Percentiles rank a stretch among this genome's conserved stretches.
Conservation (phyloP, 345 rosid genomes). For the Eucalyptus sideroxylon region DNA sequence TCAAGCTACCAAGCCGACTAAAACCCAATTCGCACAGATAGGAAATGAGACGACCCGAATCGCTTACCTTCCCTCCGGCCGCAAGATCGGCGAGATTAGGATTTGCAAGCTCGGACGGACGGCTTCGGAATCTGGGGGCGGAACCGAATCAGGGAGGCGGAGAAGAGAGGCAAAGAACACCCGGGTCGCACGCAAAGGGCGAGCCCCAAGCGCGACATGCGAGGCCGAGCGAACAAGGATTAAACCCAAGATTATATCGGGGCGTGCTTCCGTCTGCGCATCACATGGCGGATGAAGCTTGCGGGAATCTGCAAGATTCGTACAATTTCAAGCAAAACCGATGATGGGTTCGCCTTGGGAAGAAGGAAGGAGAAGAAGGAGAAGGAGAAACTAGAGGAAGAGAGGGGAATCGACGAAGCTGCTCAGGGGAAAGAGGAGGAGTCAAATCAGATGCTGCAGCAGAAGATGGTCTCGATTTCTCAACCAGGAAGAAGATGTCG, state of each 20-base stretch:
- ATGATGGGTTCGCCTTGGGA: not conserved
- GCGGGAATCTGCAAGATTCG: not conserved
- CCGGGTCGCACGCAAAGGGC: not conserved
- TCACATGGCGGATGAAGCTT: not conserved
- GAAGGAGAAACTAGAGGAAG: not conserved
- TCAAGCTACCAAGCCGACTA: not conserved
- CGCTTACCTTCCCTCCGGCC: not conserved
- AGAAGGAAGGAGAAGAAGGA: not conserved
- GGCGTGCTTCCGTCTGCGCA: not conserved
- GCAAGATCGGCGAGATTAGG: not conserved
- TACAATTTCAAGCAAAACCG: not conserved
- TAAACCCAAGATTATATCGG: not conserved
- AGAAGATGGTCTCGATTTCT: not conserved
- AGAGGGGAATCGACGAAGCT: not conserved
- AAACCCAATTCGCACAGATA: not conserved
- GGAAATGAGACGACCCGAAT: not conserved
- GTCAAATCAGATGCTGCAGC: not conserved
- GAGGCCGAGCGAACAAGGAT: not conserved
- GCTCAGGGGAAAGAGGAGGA: not conserved
- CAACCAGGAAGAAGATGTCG: not conserved
- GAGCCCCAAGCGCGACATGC: not conserved
- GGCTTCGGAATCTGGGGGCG: not conserved
- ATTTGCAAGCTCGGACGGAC: not conserved
- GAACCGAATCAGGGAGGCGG: not conserved
- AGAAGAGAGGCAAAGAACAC: not conserved